Evolutionary conservation across 108 stramenopile species (phyloP).

Genomic region (Nannochloropsis gaditana): DNA sequence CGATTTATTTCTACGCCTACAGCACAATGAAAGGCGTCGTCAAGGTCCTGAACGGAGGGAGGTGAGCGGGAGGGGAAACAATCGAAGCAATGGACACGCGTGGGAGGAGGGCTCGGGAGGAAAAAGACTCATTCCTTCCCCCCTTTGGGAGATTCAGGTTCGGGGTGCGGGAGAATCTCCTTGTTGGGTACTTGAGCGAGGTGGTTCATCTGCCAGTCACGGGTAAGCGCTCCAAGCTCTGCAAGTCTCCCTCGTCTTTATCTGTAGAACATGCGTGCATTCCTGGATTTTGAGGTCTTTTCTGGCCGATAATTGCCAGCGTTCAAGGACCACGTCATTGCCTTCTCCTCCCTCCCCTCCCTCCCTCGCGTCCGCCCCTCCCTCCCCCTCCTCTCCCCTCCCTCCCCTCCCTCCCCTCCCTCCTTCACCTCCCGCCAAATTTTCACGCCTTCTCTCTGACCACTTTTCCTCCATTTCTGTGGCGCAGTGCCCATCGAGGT

Average conservation of each 20-base stretch:
- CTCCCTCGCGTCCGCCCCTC: neutral
- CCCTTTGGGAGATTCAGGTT: conserved; percentile 29
- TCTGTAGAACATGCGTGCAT: too few species aligned
- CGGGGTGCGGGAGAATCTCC: conserved; percentile 50
- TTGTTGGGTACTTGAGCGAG: conserved; percentile 66
- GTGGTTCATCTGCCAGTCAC: conserved; percentile 80
- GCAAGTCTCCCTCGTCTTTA: neutral
- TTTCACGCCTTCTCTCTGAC: too few species aligned
- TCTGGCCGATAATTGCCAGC: too few species aligned
- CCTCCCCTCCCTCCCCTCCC: neutral
- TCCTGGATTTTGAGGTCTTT: too few species aligned
- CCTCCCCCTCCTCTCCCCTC: neutral
- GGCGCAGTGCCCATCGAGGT: neutral
- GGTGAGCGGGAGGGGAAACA: conserved; percentile 22
- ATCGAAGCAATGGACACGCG: conserved; percentile 12
- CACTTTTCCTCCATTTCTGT: neutral
- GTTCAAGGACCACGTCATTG: too few species aligned
- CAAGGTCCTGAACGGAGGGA: conserved; percentile 21
- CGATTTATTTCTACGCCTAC: conserved; percentile 81
- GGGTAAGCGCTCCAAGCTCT: neutral
- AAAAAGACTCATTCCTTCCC: neutral
- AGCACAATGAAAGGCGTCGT: conserved; percentile 62
- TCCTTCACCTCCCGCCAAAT: neutral
- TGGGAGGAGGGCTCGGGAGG: neutral
- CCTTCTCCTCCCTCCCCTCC: neutral